These are phyloP conservation scores for Irineochytrium annulatum DNA, from an alignment of 192 early-diverging fungal genomes.

Conservation along the genomic window DNA sequence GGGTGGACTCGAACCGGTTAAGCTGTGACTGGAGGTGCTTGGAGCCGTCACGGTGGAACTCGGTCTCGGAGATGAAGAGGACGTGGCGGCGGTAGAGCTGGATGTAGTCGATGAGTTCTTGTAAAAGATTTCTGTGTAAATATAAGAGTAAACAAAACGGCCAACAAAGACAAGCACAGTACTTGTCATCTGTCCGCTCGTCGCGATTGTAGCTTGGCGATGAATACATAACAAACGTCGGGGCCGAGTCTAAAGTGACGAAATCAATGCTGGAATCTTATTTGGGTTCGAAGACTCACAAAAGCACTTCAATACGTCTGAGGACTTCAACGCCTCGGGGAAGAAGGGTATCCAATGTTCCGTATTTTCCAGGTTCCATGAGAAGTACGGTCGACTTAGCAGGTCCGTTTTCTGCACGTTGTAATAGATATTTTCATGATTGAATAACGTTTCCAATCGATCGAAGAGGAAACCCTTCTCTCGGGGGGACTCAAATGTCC, in stretches of 20 bases:
- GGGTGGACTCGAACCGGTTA: slow-evolving; percentile 3
- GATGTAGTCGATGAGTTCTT: slow-evolving; percentile 22
- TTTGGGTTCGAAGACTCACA: slow-evolving; percentile 3
- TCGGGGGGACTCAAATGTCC: background rate
- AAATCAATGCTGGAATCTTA: background rate
- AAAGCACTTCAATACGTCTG: slow-evolving; percentile 8
- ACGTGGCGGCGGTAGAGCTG: slow-evolving; percentile 25
- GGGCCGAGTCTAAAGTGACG: background rate
- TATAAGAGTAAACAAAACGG: background rate
- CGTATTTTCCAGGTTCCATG: slow-evolving; percentile 33
- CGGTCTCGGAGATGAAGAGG: slow-evolving; percentile 25
- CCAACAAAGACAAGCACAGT: too few relatives aligned
- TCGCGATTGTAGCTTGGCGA: background rate
- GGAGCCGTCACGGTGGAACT: slow-evolving; percentile 19
- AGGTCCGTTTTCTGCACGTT: slow-evolving; percentile 36
- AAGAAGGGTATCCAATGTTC: slow-evolving; percentile 38
- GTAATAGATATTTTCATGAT: slow-evolving; percentile 38
- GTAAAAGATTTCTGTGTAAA: slow-evolving; percentile 2
- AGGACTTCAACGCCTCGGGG: slow-evolving; percentile 6
- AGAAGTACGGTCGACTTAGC: slow-evolving; percentile 28
- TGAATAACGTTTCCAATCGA: slow-evolving; percentile 28
- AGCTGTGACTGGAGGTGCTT: slow-evolving; percentile 15
- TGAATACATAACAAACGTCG: slow-evolving; percentile 4
- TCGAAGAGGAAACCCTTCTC: slow-evolving; percentile 26
- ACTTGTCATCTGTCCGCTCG: background rate